These are phyloP conservation scores for Fusarium goolgardi DNA, from an alignment of 2,329 filamentous ascomycete species.

Conservation along the genomic window DNA sequence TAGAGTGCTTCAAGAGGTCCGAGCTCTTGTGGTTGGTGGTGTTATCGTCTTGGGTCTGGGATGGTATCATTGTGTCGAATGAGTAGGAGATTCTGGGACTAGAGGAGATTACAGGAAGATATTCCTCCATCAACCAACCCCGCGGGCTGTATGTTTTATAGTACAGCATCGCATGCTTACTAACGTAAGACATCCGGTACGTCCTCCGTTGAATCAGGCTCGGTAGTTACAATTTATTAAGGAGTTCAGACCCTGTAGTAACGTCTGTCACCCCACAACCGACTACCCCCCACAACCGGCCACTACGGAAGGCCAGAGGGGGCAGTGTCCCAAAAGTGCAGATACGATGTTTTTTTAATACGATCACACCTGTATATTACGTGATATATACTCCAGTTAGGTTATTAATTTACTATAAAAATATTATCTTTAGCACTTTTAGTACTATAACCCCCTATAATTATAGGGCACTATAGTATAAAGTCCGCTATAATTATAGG, in stretches of 20 bases:
- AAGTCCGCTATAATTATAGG: no score
- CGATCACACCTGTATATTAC: no score
- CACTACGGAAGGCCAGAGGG: no score
- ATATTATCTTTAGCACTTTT: no score
- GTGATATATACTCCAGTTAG: no score
- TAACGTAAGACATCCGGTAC: neutral
- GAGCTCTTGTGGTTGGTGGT: neutral
- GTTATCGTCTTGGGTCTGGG: neutral
- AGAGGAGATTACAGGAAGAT: neutral
- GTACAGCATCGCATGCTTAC: neutral
- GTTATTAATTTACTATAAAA: no score
- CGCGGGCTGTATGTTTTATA: neutral
- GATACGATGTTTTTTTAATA: no score
- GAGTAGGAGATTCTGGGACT: accelerated
- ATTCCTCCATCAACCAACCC: neutral
- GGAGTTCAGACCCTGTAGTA: neutral
- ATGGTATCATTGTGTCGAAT: neutral
- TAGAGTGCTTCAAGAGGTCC: constrained; percentile 1
- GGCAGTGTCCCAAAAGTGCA: no score
- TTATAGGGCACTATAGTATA: no score
- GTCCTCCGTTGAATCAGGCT: neutral
- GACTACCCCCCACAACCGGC: no score
- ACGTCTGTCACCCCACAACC: no score
- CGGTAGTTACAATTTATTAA: neutral
- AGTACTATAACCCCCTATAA: no score